Evolutionary conservation across 257 asterid genomes (phyloP), one percentile per base, ranked within the genome.

Genomic region (Hygrophila difformis): DNA sequence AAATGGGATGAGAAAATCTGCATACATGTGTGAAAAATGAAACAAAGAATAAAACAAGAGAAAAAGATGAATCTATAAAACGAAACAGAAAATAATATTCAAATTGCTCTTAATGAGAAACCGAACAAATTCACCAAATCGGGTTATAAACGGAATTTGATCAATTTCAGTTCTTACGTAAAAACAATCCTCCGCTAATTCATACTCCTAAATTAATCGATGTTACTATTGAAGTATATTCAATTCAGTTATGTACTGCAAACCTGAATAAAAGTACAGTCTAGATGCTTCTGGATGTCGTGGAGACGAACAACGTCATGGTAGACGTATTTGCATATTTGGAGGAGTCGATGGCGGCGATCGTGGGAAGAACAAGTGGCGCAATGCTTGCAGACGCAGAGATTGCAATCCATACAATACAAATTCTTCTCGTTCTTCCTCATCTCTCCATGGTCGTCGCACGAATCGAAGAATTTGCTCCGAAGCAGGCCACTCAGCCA

Each of bases 241-340:
- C 52, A 42, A 11, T 2, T 12, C 39, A 14, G 18, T 17, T 5
- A 26, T 26, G 31, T 3, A 26, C 31, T 1, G 62, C 79, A 56
- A 0, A 82, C 94, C 51, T 82, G 94, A 43, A 82, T 82, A 33
- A 43, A 29, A 21, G 94, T 76, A 52, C 92, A 82, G 50, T 82
- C 81, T 37, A 82, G 71, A 52, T 76, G 56, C 33, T 63, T 71
- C 51, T 79, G 84, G 40, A 82, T 76, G 12, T 79, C 87, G 40
- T 73, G 79, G 1, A 82, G 72, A 4, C 94, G 81, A 57, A 82
- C 74, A 48, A 82, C 94, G 53, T 82, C 74, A 54, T 74, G 87
- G 44, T 82, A 82, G 4, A 82, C 94, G 42, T 82, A 79, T 39
- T 71, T 82, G 70, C 94, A 76, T 64, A 82, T 74, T 69, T 82